These are phyloP conservation scores for Fusarium duplospermum DNA, from an alignment of 2,329 filamentous ascomycete species.

Conservation along the genomic window DNA sequence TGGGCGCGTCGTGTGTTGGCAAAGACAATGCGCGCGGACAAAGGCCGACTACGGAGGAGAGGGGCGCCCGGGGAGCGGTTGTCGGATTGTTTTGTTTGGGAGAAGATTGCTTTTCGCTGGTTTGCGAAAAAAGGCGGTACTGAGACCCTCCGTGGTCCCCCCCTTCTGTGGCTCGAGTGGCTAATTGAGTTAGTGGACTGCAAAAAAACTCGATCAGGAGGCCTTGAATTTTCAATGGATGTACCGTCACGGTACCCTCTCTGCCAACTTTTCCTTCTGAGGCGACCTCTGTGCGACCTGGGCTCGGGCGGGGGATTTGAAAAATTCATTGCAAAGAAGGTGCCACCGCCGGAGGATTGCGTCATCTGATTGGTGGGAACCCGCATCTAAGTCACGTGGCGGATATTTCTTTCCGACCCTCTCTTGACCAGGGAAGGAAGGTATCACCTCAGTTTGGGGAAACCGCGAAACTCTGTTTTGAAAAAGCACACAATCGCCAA, in stretches of 20 bases:
- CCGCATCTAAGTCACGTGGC: background rate
- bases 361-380: conserved; percentile 13
- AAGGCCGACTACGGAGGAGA: conserved; percentile 50
- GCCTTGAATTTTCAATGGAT: background rate
- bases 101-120: conserved; percentile 39
- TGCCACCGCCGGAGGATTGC: background rate
- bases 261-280: conserved; percentile 1
- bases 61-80: conserved; percentile 31
- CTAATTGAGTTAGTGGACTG: conserved; percentile 18
- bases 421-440: background rate
- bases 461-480: background rate
- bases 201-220: conserved; percentile 6
- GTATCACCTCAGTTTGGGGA: background rate
- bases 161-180: conserved; percentile 25
- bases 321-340: conserved; percentile 10
- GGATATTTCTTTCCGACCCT: background rate
- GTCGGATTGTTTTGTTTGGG: conserved; percentile 36
- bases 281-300: conserved; percentile 27
- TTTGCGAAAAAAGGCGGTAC: conserved; percentile 34
- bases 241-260: conserved; percentile 30
- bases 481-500: background rate
- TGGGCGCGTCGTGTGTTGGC: conserved; percentile 40
- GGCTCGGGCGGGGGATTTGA: conserved; percentile 19
- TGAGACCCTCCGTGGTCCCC: conserved; percentile 6
- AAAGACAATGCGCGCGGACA: conserved; percentile 40